phyloP scores from a whole-genome alignment of 441 rosid species.

The Euphorbia schlechtendalii region DNA sequence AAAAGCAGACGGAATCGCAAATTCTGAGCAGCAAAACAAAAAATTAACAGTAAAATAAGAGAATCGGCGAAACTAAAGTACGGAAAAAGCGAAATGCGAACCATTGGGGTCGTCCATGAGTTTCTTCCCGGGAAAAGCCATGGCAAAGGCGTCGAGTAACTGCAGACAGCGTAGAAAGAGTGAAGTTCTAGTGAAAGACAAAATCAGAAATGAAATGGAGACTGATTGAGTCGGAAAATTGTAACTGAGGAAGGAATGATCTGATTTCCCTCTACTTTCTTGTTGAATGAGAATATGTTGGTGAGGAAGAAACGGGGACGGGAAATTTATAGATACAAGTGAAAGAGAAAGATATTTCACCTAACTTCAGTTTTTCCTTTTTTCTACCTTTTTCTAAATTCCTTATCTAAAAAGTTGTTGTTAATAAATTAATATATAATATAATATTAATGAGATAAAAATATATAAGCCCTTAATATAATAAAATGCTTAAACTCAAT shows the following conservation, averaged over 20 bases:
- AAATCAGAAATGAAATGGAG: neutral
- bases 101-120: slow-evolving; percentile 87
- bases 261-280: neutral
- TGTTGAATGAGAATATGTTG: neutral
- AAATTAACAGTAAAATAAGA: neutral
- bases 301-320: neutral
- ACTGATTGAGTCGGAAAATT: neutral
- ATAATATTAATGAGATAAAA: too few relatives aligned
- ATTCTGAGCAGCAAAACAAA: too few relatives aligned
- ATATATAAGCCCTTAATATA: too few relatives aligned
- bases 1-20: neutral
- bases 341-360: too few relatives aligned
- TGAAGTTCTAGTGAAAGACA: neutral
- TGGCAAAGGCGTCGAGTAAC: slow-evolving; percentile 10
- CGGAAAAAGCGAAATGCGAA: slow-evolving; percentile 30
- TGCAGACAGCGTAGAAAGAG: slow-evolving; percentile 11
- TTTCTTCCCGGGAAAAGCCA: slow-evolving; percentile 83
- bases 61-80: slow-evolving; percentile 2
- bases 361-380: too few relatives aligned
- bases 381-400: too few relatives aligned
- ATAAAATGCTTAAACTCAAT: too few relatives aligned
- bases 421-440: too few relatives aligned
- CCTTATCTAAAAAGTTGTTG: too few relatives aligned
- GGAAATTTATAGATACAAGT: neutral
- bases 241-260: neutral